These are phyloP conservation scores for Leptographium radiaticola DNA, from an alignment of 2,329 filamentous ascomycete species.

Conservation along the genomic window DNA sequence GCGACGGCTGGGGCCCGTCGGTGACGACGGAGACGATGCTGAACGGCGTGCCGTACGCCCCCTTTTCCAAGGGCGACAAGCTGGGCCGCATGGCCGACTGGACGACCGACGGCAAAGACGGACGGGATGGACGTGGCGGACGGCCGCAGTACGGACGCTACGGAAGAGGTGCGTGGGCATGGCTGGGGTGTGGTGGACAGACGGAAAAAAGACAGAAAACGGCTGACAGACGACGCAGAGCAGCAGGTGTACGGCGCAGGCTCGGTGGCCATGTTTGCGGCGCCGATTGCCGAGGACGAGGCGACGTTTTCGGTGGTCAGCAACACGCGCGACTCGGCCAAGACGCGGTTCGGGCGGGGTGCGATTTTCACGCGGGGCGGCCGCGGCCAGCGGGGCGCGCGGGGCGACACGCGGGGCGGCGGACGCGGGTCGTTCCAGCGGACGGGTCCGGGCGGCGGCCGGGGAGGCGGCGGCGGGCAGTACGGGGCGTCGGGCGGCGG, in stretches of 20 bases:
- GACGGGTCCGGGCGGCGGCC: slow-evolving; percentile 50
- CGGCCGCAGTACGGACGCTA: slow-evolving; percentile 85
- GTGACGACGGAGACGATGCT: slow-evolving; percentile 76
- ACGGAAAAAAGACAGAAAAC: no score
- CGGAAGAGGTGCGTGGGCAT: slow-evolving; percentile 68
- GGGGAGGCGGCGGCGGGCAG: slow-evolving; percentile 45
- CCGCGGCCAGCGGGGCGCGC: slow-evolving; percentile 64
- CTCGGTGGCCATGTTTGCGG: slow-evolving; percentile 73
- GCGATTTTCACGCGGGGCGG: slow-evolving; percentile 73
- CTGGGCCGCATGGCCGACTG: slow-evolving; percentile 98
- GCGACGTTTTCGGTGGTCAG: slow-evolving; percentile 96
- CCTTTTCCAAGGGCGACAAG: slow-evolving; percentile 98
- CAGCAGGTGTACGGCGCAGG: slow-evolving; percentile 95
- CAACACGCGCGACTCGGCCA: slow-evolving; percentile 75
- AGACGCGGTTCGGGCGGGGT: slow-evolving; percentile 79
- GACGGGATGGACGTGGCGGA: slow-evolving; percentile 56
- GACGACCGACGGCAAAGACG: slow-evolving; percentile 82
- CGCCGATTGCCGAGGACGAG: slow-evolving; percentile 88
- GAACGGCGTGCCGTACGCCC: slow-evolving; percentile 91
- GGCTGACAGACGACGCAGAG: slow-evolving; percentile 37
- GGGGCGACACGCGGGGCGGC: slow-evolving; percentile 45
- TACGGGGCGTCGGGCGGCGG: slow-evolving; percentile 46
- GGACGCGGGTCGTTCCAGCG: slow-evolving; percentile 35
- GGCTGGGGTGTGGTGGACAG: background rate
- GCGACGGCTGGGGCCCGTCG: slow-evolving; percentile 78